Evolutionary conservation across 2,329 filamentous ascomycete species (phyloP).

Genomic region (Penicillium sp.): DNA sequence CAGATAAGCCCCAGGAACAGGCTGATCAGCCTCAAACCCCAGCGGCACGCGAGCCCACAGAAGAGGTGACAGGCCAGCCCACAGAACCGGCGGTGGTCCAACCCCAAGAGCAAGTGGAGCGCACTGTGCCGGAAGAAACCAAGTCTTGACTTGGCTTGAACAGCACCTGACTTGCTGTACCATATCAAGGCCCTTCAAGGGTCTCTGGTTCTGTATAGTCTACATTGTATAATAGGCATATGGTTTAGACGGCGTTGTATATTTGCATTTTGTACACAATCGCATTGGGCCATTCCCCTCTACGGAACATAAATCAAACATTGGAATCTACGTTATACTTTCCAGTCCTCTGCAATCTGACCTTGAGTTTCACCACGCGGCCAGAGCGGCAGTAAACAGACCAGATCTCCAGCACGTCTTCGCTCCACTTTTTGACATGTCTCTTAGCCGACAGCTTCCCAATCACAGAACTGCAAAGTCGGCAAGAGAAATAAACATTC

Average conservation of each 20-base stretch:
- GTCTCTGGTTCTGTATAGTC: conserved; percentile 11
- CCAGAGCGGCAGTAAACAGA: neutral
- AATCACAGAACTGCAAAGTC: neutral
- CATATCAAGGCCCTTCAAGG: neutral
- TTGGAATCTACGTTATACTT: neutral
- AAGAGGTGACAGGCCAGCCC: neutral
- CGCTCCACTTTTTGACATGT: conserved; percentile 13
- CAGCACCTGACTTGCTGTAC: neutral
- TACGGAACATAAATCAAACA: neutral
- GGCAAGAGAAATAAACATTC: neutral
- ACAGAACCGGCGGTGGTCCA: neutral
- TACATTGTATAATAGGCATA: conserved; percentile 16
- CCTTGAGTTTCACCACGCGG: neutral
- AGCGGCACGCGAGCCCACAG: too few species aligned
- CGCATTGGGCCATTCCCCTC: conserved; percentile 12
- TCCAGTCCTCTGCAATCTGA: neutral
- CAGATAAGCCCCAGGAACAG: neutral
- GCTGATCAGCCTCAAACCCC: neutral
- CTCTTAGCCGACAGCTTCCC: neutral
- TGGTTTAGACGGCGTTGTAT: conserved; percentile 16
- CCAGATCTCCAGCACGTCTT: conserved; percentile 9
- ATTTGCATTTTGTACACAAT: conserved; percentile 16
- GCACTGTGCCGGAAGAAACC: neutral
- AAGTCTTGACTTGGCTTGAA: neutral
- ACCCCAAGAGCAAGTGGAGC: neutral